Conservation (phyloP, 208 protist species). For the Wallacemonas sp. region DNA sequence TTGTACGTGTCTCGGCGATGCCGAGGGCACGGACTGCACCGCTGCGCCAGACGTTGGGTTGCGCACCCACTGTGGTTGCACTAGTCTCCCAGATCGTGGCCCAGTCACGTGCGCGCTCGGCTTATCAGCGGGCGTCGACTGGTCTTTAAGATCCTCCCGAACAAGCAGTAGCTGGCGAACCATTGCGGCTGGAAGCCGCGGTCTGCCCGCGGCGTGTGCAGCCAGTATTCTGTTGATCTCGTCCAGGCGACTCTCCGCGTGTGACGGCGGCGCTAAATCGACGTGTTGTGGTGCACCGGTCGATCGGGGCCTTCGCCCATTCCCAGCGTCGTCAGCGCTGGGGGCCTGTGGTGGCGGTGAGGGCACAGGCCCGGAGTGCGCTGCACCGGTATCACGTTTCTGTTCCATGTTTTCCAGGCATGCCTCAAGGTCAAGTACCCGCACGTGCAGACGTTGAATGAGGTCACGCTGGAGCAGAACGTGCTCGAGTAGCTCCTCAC, state of each 20-base stretch:
- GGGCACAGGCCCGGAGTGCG: too few relatives aligned
- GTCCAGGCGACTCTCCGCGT: neutral
- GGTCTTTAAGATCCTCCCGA: conserved; percentile 4
- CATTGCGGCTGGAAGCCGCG: conserved; percentile 10
- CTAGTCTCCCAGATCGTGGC: neutral
- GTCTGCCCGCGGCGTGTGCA: conserved; percentile 15
- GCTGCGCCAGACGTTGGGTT: too few relatives aligned
- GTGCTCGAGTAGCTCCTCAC: conserved; percentile 58
- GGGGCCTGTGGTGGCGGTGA: too few relatives aligned
- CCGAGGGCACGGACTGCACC: too few relatives aligned
- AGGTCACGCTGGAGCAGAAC: conserved; percentile 54
- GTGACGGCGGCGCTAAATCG: too few relatives aligned
- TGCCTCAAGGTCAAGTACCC: conserved; percentile 50
- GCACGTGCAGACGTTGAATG: conserved; percentile 55
- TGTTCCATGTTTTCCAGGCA: conserved; percentile 8
- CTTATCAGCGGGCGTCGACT: neutral
- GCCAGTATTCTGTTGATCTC: conserved; percentile 1
- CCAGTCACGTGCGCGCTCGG: too few relatives aligned
- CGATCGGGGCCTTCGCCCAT: too few relatives aligned
- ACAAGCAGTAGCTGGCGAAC: conserved; percentile 54
- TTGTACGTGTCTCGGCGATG: too few relatives aligned
- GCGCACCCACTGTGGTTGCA: neutral
- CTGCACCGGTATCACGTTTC: neutral
- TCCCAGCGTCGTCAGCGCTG: too few relatives aligned
- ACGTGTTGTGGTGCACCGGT: too few relatives aligned